Evolutionary conservation across 2,329 filamentous ascomycete genomes (phyloP), one percentile per base, ranked within the genome.

Genomic region (Aspergillus carbonarius): DNA sequence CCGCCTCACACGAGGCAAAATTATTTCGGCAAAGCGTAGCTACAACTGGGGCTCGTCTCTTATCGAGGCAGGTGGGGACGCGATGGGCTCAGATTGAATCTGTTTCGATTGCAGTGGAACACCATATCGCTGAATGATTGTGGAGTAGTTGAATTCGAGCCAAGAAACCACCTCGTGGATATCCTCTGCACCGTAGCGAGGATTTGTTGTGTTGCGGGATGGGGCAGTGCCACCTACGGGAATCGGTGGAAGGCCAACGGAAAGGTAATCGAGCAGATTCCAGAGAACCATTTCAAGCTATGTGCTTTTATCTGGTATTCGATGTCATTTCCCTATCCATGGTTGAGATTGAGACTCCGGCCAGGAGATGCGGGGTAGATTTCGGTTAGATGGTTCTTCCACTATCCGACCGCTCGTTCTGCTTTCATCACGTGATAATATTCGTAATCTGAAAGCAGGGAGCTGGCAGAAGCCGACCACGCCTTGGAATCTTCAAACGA

Each of bases 91-190:
- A 30, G 47, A n/a, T 12, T 8, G n/a, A 39, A 66, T 63, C 32
- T 52, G 55, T 18, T 40, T 57, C 20, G 39, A 34, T 50, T 60
- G 42, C 30, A 65, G 40, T 15, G 58, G 1, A 27, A n/a, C 27
- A 5, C 58, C 54, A 39, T 60, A 65, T 34, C 46, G 57, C 34
- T 60, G 53, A 35, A 62, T 58, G 25, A 65, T 60, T 10, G 34
- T 50, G 7, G 32, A 4, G 42, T 63, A 60, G 30, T 34, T 62
- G 54, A 65, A 63, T 30, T 63, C 59, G 12, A 53, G 54, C 61
- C 63, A 65, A 7, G 15, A 12, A 7, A 44, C 50, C 34, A 65
- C 30, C 13, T 60, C 18, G 3, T 50, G 39, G 12, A 65, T 65
- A 35, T 61, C 58, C 4, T 49, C 51, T 4, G 55, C 51, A 51